Percentiles rank a stretch among this genome's conserved stretches.
Conservation (phyloP, 805 yeast genomes). For the Kazachstania kunashirensis region DNA sequence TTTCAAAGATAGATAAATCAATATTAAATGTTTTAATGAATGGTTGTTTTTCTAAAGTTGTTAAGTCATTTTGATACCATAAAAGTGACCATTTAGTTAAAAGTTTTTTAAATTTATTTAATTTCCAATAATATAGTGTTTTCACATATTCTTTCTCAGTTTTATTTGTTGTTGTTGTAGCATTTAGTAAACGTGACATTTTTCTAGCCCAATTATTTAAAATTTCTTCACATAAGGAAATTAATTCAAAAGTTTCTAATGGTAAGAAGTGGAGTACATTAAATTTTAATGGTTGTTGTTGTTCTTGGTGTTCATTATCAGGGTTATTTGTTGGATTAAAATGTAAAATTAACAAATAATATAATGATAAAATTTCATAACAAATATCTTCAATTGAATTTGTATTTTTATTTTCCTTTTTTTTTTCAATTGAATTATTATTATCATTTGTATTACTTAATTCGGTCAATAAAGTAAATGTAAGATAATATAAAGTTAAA, state of each 20-base stretch:
- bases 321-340: slow-evolving; percentile 8
- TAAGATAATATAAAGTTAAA: slow-evolving; percentile 21
- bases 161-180: background rate
- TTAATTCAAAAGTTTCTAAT: slow-evolving; percentile 19
- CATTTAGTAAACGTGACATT: background rate
- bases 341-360: slow-evolving; percentile 21
- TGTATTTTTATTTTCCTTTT: background rate
- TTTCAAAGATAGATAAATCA: slow-evolving; percentile 1
- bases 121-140: slow-evolving; percentile 16
- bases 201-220: slow-evolving; percentile 13
- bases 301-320: background rate
- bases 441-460: background rate
- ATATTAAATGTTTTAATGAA: slow-evolving; percentile 6
- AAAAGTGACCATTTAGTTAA: slow-evolving; percentile 20
- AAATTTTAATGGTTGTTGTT: slow-evolving; percentile 21
- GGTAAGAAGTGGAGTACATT: slow-evolving; percentile 22
- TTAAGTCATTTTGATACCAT: slow-evolving; percentile 15
- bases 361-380: slow-evolving; percentile 24
- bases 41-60: slow-evolving; percentile 5
- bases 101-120: slow-evolving; percentile 16
- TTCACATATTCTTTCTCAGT: background rate
- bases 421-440: background rate
- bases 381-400: slow-evolving; percentile 15
- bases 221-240: slow-evolving; percentile 16
- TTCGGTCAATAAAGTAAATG: slow-evolving; percentile 7